phyloP scores from a whole-genome alignment of 352 stramenopile genomes.

The Aphanomyces cochlioides region DNA sequence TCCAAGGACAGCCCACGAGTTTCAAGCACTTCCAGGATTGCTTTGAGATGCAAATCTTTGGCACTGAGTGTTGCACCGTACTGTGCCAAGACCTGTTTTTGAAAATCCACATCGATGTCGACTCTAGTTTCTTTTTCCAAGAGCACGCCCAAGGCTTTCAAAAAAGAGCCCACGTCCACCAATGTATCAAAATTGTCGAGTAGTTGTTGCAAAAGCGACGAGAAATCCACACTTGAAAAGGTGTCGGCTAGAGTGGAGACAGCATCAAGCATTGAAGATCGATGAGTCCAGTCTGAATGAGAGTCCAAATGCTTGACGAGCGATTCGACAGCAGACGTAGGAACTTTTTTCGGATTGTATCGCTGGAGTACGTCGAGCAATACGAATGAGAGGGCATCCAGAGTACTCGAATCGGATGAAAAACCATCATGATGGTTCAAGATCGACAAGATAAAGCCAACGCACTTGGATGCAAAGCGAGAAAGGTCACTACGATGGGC shows the following conservation, averaged over 20 bases:
- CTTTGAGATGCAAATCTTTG: constrained; percentile 53
- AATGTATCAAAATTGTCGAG: not conserved
- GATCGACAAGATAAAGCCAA: constrained; percentile 3
- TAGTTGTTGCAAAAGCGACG: not conserved
- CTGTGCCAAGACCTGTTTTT: constrained; percentile 41
- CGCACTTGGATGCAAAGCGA: constrained; percentile 7
- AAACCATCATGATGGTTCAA: not conserved
- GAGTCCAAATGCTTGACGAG: not conserved
- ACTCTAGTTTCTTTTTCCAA: not conserved
- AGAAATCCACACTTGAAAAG: constrained; percentile 2
- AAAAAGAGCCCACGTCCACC: not conserved
- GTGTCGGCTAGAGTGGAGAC: not conserved
- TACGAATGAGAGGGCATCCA: not conserved
- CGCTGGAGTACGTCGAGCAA: not conserved
- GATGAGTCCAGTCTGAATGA: not conserved
- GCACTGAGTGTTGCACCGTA: constrained; percentile 70
- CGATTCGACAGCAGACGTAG: not conserved
- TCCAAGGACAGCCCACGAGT: constrained; percentile 37
- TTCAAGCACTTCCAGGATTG: constrained; percentile 48
- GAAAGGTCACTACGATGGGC: constrained; percentile 15
- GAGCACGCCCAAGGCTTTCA: constrained; percentile 7
- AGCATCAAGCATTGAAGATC: not conserved
- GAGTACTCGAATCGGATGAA: not conserved
- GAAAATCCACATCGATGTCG: constrained; percentile 18
- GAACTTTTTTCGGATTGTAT: constrained; percentile 13